Conservation (phyloP, 2,329 filamentous ascomycete genomes). For the Phaeosphaeria sp. region DNA sequence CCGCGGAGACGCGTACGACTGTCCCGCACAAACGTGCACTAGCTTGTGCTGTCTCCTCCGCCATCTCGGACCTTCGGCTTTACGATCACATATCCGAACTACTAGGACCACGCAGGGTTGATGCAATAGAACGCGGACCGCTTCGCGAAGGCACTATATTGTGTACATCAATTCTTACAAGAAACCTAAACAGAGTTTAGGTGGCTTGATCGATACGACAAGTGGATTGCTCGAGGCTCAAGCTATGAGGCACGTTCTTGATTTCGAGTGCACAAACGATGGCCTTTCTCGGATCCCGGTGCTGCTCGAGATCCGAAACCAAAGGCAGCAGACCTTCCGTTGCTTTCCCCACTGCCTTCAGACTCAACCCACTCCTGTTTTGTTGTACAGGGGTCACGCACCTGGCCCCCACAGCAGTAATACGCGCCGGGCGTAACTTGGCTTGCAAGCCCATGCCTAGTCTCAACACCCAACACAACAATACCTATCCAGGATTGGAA, state of each 20-base stretch:
- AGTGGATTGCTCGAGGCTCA: neutral
- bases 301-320: too few relatives aligned
- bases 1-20: neutral
- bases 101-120: neutral
- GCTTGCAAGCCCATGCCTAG: slow-evolving; percentile 9
- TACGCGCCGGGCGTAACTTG: slow-evolving; percentile 17
- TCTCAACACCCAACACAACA: neutral
- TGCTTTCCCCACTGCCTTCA: too few relatives aligned
- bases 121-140: neutral
- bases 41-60: neutral
- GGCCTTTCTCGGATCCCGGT: too few relatives aligned
- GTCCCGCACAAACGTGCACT: neutral
- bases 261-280: too few relatives aligned
- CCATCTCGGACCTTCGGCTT: neutral
- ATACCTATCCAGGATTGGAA: slow-evolving; percentile 30
- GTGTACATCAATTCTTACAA: too few relatives aligned
- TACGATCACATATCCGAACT: neutral
- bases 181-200: neutral
- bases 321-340: too few relatives aligned
- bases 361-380: too few relatives aligned
- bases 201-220: neutral
- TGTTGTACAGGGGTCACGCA: neutral
- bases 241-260: neutral
- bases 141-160: too few relatives aligned
- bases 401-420: slow-evolving; percentile 8